Evolutionary conservation across 1,284 basidiomycete species (phyloP).

Genomic region (Malassezia restricta): DNA sequence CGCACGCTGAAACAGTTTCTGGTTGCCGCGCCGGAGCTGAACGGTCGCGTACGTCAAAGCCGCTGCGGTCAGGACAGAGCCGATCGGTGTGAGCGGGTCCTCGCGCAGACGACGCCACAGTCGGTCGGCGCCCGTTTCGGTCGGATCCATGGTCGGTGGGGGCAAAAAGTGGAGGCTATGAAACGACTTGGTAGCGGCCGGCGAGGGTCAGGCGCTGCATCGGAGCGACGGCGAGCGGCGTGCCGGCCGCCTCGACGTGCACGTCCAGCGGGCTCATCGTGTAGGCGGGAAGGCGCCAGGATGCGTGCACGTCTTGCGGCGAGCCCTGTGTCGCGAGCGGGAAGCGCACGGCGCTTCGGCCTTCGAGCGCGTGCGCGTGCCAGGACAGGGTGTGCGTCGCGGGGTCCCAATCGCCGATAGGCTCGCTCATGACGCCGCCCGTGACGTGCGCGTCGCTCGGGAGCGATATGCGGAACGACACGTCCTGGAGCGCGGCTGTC

Average conservation of each 20-base stretch:
- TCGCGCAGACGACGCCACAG: slow-evolving; percentile 38
- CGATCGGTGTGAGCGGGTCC: slow-evolving; percentile 42
- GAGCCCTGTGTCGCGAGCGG: slow-evolving; percentile 4
- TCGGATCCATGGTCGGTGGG: background rate
- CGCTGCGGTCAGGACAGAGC: slow-evolving; percentile 33
- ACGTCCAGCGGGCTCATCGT: slow-evolving; percentile 5
- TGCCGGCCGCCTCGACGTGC: background rate
- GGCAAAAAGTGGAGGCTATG: background rate
- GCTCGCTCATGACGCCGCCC: slow-evolving; percentile 7
- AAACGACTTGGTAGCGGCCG: slow-evolving; percentile 7
- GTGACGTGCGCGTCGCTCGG: slow-evolving; percentile 6
- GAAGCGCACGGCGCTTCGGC: slow-evolving; percentile 9
- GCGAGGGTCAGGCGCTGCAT: slow-evolving; percentile 4
- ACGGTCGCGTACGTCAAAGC: slow-evolving; percentile 38
- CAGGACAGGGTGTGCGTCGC: background rate
- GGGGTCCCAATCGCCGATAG: slow-evolving; percentile 13
- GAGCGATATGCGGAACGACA: slow-evolving; percentile 3
- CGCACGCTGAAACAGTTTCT: slow-evolving; percentile 34
- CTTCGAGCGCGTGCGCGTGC: background rate
- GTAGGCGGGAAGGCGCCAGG: background rate
- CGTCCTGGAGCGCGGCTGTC: background rate
- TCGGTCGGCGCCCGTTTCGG: slow-evolving; percentile 19
- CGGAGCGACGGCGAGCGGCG: background rate
- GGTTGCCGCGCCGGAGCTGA: slow-evolving; percentile 38
- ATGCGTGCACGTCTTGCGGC: slow-evolving; percentile 2